Conservation (phyloP, 208 protist species). For the Trichomonas gallinae region DNA sequence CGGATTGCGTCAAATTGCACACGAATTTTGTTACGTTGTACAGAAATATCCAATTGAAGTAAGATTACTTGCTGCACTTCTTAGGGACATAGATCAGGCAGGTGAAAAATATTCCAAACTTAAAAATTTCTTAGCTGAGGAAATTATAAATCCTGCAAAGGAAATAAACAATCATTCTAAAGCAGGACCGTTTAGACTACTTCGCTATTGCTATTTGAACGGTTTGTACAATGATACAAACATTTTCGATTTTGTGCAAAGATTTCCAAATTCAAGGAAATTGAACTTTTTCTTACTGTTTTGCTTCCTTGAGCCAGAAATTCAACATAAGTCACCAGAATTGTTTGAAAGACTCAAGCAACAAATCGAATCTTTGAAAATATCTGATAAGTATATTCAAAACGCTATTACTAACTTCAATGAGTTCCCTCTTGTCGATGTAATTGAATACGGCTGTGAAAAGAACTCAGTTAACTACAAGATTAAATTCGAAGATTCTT, state of each 20-base stretch:
- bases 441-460: not conserved
- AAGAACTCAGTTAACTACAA: not conserved
- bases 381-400: not conserved
- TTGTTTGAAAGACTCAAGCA: not conserved
- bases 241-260: not conserved
- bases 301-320: not conserved
- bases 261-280: not conserved
- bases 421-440: not conserved
- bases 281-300: not conserved
- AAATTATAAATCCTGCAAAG: not conserved
- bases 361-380: not conserved
- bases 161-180: not conserved
- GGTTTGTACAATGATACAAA: not conserved
- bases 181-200: not conserved
- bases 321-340: not conserved
- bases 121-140: not conserved
- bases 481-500: not conserved
- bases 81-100: not conserved
- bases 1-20: not conserved
- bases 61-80: not conserved
- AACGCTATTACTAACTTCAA: not conserved
- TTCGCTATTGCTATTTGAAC: not conserved
- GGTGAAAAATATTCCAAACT: not conserved
- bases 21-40: not conserved
- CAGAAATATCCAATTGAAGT: not conserved